A percentile compares a stretch with the other conserved stretches of the same genome.
phyloP scores from a whole-genome alignment of 148 eudicot species.

The Amaranthus palmeri region DNA sequence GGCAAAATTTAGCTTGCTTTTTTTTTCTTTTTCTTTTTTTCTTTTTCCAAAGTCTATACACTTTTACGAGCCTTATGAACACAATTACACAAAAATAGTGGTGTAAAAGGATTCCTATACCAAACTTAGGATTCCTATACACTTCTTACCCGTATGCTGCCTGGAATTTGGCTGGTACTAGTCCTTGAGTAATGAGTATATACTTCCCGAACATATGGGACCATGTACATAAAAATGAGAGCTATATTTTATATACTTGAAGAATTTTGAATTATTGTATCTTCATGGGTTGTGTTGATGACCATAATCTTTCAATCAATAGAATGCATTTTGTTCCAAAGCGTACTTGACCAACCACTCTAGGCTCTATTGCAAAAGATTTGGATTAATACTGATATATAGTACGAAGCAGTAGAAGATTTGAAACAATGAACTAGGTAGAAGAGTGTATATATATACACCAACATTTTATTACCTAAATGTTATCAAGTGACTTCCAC shows the following conservation, averaged over 20 bases:
- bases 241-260: not conserved
- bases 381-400: not conserved
- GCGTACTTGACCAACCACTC: constrained; percentile 53
- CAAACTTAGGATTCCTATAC: not conserved
- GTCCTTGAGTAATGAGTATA: not conserved
- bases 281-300: not conserved
- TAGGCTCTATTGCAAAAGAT: constrained; percentile 44
- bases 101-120: not conserved
- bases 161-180: not conserved
- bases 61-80: constrained; percentile 13
- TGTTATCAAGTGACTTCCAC: too few relatives aligned
- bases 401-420: not conserved
- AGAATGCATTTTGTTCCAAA: constrained; percentile 11
- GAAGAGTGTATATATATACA: not conserved
- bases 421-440: not conserved
- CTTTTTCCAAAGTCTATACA: constrained; percentile 18
- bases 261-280: not conserved
- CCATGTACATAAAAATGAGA: constrained; percentile 3
- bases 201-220: constrained; percentile 4
- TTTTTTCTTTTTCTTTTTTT: not conserved
- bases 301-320: not conserved
- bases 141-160: constrained; percentile 7
- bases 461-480: too few relatives aligned
- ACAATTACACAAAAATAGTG: constrained; percentile 7
- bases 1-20: constrained; percentile 6